These are phyloP conservation scores for Fusarium mundagurra DNA, from an alignment of 2,329 filamentous ascomycete genomes.

Conservation along the genomic window DNA sequence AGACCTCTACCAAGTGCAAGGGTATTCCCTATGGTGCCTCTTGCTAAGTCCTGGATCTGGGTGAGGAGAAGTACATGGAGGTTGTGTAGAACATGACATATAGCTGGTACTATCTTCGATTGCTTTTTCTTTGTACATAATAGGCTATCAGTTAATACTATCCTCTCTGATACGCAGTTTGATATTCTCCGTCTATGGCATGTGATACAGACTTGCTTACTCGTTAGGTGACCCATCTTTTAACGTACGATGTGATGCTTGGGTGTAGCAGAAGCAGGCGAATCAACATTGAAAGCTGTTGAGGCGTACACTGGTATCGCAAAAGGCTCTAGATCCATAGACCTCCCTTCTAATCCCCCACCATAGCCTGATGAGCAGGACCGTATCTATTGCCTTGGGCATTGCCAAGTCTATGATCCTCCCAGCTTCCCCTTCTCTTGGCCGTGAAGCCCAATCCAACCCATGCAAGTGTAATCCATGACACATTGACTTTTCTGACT, in stretches of 20 bases:
- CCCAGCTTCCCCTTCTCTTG: too few species aligned
- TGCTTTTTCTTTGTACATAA: not conserved
- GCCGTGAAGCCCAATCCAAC: too few species aligned
- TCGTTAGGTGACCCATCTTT: too few species aligned
- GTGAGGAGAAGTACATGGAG: not conserved
- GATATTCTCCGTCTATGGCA: fast-evolving
- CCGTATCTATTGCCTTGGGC: too few species aligned
- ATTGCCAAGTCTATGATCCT: too few species aligned
- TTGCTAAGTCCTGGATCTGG: constrained; percentile 10
- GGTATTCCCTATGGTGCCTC: constrained; percentile 41
- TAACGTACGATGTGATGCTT: too few species aligned
- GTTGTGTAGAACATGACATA: not conserved
- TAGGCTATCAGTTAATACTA: not conserved
- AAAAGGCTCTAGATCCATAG: not conserved
- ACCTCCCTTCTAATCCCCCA: not conserved
- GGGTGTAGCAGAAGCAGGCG: too few species aligned
- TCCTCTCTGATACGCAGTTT: not conserved
- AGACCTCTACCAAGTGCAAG: constrained; percentile 46
- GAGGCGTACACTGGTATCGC: not conserved
- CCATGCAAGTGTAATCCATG: not conserved
- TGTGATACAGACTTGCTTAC: fast-evolving
- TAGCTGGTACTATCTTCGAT: not conserved
- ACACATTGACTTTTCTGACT: not conserved
- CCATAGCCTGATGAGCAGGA: not conserved
- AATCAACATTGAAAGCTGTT: not conserved